Percentiles rank a stretch among this genome's conserved stretches.
Evolutionary conservation across 202 grass and related monocot genomes (phyloP).

Genomic region (Zoysia matrella): DNA sequence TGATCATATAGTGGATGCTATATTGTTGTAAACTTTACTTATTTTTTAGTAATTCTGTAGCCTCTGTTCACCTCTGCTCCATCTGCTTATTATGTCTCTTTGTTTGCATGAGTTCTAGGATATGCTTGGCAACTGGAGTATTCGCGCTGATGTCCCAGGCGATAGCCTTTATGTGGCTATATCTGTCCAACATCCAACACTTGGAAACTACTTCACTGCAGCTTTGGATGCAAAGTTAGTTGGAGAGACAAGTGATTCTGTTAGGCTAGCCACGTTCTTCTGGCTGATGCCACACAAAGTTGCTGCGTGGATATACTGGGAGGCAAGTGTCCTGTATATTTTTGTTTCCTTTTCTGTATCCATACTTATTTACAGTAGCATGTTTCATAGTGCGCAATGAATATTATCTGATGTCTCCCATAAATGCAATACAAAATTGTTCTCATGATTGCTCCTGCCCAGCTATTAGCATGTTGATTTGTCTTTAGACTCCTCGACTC

Average conservation of each 20-base stretch:
- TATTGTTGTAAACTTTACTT: neutral
- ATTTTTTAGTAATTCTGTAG: neutral
- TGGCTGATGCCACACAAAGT: slow-evolving; percentile 98
- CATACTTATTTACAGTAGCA: neutral
- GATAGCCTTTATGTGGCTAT: slow-evolving; percentile 71
- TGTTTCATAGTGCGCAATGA: neutral
- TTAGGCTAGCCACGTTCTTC: slow-evolving; percentile 69
- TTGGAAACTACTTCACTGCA: slow-evolving; percentile 86
- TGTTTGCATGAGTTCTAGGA: slow-evolving; percentile 62
- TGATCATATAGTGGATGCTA: neutral
- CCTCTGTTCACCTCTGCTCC: neutral
- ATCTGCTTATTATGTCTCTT: slow-evolving; percentile 29
- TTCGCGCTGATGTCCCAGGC: slow-evolving; percentile 61
- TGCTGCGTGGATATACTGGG: slow-evolving; percentile 92
- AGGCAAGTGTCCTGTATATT: slow-evolving; percentile 54
- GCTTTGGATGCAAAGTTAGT: slow-evolving; percentile 68
- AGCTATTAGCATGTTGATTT: no score
- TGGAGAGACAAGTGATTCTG: slow-evolving; percentile 46
- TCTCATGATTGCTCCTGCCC: neutral
- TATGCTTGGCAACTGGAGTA: slow-evolving; percentile 88
- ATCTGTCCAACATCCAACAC: slow-evolving; percentile 81
- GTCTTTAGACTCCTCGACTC: neutral
- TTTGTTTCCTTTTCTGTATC: slow-evolving; percentile 6
- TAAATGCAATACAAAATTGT: neutral
- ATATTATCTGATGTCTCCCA: slow-evolving; percentile 1